Evolutionary conservation across 2,329 filamentous ascomycete species (phyloP).

Genomic region (Furcasterigmium sp.): DNA sequence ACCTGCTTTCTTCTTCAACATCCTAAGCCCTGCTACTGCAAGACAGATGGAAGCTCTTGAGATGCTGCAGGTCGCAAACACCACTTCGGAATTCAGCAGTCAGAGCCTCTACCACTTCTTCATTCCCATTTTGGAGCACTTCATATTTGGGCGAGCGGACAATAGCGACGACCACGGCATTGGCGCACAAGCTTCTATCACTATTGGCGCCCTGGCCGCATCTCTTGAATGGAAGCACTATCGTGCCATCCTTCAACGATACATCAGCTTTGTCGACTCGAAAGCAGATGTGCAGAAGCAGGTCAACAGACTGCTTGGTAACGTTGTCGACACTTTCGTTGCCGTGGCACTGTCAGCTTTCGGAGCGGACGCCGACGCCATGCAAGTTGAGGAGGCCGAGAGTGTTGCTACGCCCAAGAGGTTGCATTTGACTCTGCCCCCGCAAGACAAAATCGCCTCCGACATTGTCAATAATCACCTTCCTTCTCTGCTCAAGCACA

Average conservation of each 20-base stretch:
- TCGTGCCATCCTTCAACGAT: slow-evolving; percentile 76
- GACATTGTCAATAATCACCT: slow-evolving; percentile 73
- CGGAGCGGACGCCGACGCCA: slow-evolving; percentile 34
- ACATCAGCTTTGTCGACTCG: slow-evolving; percentile 73
- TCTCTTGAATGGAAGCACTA: slow-evolving; percentile 90
- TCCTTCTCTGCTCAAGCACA: slow-evolving; percentile 73
- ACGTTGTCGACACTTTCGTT: slow-evolving; percentile 72
- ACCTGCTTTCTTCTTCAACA: slow-evolving; percentile 83
- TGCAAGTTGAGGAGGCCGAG: slow-evolving; percentile 26
- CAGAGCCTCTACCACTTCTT: slow-evolving; percentile 82
- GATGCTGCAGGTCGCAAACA: slow-evolving; percentile 65
- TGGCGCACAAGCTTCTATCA: slow-evolving; percentile 77
- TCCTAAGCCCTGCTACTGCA: slow-evolving; percentile 84
- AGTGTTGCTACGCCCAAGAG: slow-evolving; percentile 24
- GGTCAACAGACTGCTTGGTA: slow-evolving; percentile 74
- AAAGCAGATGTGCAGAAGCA: slow-evolving; percentile 83
- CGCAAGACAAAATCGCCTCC: slow-evolving; percentile 58
- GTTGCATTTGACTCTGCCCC: slow-evolving; percentile 63
- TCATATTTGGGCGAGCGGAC: slow-evolving; percentile 77
- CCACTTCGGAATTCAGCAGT: slow-evolving; percentile 60
- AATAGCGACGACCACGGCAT: slow-evolving; percentile 75
- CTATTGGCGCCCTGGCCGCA: slow-evolving; percentile 68
- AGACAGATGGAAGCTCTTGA: slow-evolving; percentile 80
- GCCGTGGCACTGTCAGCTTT: slow-evolving; percentile 32
- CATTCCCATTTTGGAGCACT: slow-evolving; percentile 88